These are phyloP conservation scores for Chaetomium olivaceum DNA, from an alignment of 2,329 filamentous ascomycete genomes.

Conservation along the genomic window DNA sequence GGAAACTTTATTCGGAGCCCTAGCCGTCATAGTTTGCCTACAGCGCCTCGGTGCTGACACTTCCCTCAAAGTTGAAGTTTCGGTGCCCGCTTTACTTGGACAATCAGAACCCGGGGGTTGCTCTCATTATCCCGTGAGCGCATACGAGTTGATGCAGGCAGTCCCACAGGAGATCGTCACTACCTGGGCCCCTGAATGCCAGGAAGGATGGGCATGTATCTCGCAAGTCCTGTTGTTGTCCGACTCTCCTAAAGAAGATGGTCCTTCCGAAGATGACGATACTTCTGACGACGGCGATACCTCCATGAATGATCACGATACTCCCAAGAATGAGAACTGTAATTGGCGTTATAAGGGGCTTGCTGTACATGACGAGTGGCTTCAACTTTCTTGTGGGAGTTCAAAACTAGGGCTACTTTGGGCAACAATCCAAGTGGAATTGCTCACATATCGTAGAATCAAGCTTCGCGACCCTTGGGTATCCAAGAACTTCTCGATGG, in stretches of 20 bases:
- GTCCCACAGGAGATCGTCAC: constrained; percentile 5
- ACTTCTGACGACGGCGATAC: too few relatives aligned
- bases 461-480: background rate
- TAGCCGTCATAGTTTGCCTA: constrained; percentile 14
- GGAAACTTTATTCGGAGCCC: constrained; percentile 13
- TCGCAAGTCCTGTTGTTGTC: constrained; percentile 4
- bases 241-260: too few relatives aligned
- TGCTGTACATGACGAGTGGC: background rate
- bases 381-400: constrained; percentile 4
- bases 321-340: too few relatives aligned
- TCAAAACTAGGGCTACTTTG: constrained; percentile 15
- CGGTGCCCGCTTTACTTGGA: constrained; percentile 14
- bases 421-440: constrained; percentile 13
- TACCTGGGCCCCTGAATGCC: constrained; percentile 3
- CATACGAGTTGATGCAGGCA: constrained; percentile 8
- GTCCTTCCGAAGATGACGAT: too few relatives aligned
- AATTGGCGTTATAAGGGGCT: too few relatives aligned
- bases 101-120: constrained; percentile 1
- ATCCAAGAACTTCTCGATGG: constrained; percentile 9
- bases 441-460: constrained; percentile 17
- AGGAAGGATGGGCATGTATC: constrained; percentile 18
- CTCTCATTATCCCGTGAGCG: constrained; percentile 10
- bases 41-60: constrained; percentile 11
- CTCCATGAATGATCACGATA: too few relatives aligned
- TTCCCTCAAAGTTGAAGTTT: constrained; percentile 1